These are phyloP conservation scores for Setaria italica DNA, from an alignment of 202 grass and related monocot genomes.

Conservation along the genomic window DNA sequence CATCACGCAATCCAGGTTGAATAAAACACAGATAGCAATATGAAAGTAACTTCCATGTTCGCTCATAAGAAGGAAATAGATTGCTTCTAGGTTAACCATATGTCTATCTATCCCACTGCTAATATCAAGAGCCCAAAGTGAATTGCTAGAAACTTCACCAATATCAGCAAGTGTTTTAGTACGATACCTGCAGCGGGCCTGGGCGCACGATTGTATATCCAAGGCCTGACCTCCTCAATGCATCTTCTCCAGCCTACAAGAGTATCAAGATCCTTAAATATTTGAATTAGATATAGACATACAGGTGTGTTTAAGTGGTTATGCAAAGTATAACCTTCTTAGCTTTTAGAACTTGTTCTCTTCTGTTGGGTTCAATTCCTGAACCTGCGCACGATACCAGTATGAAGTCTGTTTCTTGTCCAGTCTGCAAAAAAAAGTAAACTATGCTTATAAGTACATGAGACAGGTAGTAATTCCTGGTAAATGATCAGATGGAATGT, in stretches of 20 bases:
- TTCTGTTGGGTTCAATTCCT: slow-evolving; percentile 86
- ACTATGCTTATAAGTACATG: slow-evolving; percentile 34
- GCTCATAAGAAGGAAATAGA: neutral
- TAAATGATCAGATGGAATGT: slow-evolving; percentile 34
- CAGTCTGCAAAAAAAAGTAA: slow-evolving; percentile 51
- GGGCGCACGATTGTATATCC: slow-evolving; percentile 95
- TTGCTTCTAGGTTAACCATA: neutral
- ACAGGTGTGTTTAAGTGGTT: slow-evolving; percentile 11
- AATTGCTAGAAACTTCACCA: slow-evolving; percentile 12
- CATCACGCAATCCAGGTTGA: slow-evolving; percentile 9
- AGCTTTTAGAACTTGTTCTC: slow-evolving; percentile 96
- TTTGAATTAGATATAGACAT: slow-evolving; percentile 43
- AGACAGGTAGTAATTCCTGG: slow-evolving; percentile 6
- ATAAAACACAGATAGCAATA: neutral
- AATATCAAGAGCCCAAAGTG: neutral
- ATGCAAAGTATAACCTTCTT: slow-evolving; percentile 74
- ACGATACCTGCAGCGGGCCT: slow-evolving; percentile 80
- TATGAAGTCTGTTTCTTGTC: slow-evolving; percentile 94
- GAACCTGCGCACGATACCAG: slow-evolving; percentile 90
- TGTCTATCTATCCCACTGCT: neutral
- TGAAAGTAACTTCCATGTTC: slow-evolving; percentile 1
- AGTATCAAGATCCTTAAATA: slow-evolving; percentile 34
- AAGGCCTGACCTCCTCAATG: slow-evolving; percentile 90
- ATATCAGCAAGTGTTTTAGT: slow-evolving; percentile 8
- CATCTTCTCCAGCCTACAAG: slow-evolving; percentile 91